These are phyloP conservation scores for Pichia pseudocactophila DNA, from an alignment of 805 yeast genomes.

Conservation along the genomic window DNA sequence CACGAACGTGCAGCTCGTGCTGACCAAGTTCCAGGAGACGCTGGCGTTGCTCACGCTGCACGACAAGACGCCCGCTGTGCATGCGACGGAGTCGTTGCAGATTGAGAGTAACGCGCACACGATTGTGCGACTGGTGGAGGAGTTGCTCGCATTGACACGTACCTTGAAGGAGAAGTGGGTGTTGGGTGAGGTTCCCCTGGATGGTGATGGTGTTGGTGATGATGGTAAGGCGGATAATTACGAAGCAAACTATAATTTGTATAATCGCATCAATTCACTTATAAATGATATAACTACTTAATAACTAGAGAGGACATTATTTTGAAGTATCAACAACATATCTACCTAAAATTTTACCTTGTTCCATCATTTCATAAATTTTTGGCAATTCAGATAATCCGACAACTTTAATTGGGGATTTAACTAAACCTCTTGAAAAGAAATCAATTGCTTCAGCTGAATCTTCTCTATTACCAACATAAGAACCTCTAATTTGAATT, in stretches of 20 bases:
- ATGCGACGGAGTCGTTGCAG: slow-evolving; percentile 46
- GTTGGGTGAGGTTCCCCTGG: slow-evolving; percentile 39
- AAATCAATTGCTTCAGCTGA: slow-evolving; percentile 70
- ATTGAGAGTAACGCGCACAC: slow-evolving; percentile 45
- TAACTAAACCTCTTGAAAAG: slow-evolving; percentile 57
- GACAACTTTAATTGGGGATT: slow-evolving; percentile 62
- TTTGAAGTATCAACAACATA: slow-evolving; percentile 76
- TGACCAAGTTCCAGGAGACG: slow-evolving; percentile 45
- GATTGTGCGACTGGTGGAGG: slow-evolving; percentile 45
- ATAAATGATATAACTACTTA: slow-evolving; percentile 29
- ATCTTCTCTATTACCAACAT: slow-evolving; percentile 87
- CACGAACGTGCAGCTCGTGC: slow-evolving; percentile 39
- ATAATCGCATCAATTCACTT: slow-evolving; percentile 28
- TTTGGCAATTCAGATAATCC: slow-evolving; percentile 64
- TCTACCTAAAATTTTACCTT: slow-evolving; percentile 83
- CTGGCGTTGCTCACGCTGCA: slow-evolving; percentile 35
- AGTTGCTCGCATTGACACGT: slow-evolving; percentile 39
- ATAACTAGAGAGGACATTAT: no score
- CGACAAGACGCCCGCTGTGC: slow-evolving; percentile 27
- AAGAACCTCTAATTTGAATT: slow-evolving; percentile 69
- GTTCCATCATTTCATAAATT: slow-evolving; percentile 73
- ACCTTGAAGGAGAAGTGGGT: slow-evolving; percentile 49
- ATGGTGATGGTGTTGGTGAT: no score
- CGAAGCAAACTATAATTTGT: slow-evolving; percentile 22
- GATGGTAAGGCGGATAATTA: no score